A percentile compares a stretch with the other conserved stretches of the same genome.
Evolutionary conservation across 768 basidiomycete species (phyloP).

Genomic region (Rhodotorula graminis): DNA sequence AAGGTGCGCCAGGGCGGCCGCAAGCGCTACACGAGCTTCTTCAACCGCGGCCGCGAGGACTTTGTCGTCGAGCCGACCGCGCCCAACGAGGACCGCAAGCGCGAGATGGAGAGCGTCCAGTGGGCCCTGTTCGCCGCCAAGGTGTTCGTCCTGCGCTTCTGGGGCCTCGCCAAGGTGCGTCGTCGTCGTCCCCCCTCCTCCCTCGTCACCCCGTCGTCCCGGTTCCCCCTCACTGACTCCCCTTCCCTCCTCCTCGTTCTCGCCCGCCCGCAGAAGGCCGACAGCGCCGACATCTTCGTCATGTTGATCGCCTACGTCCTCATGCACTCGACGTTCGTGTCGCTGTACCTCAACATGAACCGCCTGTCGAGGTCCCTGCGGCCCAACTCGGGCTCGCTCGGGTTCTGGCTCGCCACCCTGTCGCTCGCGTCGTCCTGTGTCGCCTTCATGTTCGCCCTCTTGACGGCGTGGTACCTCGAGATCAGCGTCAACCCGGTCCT

Average conservation of each 20-base stretch:
- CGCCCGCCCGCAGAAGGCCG: slow-evolving; percentile 63
- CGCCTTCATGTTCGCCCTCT: slow-evolving; percentile 76
- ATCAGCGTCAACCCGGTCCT: slow-evolving; percentile 90
- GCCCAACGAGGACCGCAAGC: slow-evolving; percentile 56
- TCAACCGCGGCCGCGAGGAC: slow-evolving; percentile 34
- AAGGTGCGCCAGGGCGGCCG: slow-evolving; percentile 20
- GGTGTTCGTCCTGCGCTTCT: slow-evolving; percentile 72
- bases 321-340: slow-evolving; percentile 93
- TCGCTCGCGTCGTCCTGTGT: slow-evolving; percentile 75
- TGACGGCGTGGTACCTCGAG: slow-evolving; percentile 65
- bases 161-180: slow-evolving; percentile 71
- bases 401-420: slow-evolving; percentile 51
- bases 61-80: slow-evolving; percentile 47
- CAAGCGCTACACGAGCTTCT: slow-evolving; percentile 33
- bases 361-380: slow-evolving; percentile 52
- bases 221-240: background rate
- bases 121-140: slow-evolving; percentile 86
- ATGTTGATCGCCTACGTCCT: slow-evolving; percentile 88
- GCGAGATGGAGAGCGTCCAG: slow-evolving; percentile 70
- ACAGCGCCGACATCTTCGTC: slow-evolving; percentile 90
- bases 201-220: background rate
- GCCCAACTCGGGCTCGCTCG: slow-evolving; percentile 28
- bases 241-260: slow-evolving; percentile 2
- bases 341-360: slow-evolving; percentile 80
- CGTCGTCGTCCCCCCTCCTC: background rate